Base-by-base conservation (phyloP, 1,284 basidiomycete species). In the Amylostereum chailletii region DNA sequence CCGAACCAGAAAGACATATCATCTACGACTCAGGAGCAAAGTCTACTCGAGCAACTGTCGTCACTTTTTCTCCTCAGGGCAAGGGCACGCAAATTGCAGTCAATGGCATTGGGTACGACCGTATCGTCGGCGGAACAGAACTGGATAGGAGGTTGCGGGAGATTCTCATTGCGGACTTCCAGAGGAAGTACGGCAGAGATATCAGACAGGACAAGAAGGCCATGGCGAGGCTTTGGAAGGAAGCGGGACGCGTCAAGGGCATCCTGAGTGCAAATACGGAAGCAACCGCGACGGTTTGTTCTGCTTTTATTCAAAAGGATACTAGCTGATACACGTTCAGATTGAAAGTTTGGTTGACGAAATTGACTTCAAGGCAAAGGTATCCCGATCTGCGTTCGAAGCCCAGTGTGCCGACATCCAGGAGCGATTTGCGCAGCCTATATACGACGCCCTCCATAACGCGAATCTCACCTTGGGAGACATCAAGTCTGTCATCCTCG, bases 11-110 rank as follows among this genome's bases (percentile, higher is more conserved):
- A 65, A 81, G 85, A 64, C 94, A 99, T 63, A 69, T 99, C 57
- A 86, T 99, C 55, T 98, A 90, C 67, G 96, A 99, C 61, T 88
- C 92, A 1, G 95, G 96, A 37, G 90, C 94, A 2, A 85, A 90
- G 2, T 80, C 90, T 0, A 88, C 92, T 32, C 81, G 86, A 31
- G 94, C 94, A 0, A 94, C 94, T 0, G 72, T 99, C 26, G 86
- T 90, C 37, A 80, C 82, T 6, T 92, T 99, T 65, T 58, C 60
- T 42, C 45, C 68, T 27, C 83, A 81, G 59, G 69, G 71, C 2
- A 75, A 75, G 52, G 52, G 65, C 27, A 92, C 87, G 0, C 77
- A 86, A 56, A 80, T 99, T 53, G 75, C 83, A 2, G 81, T 94
- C 31, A 70, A 71, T 3, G 89, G 89, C 11, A 79, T 89, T 32